These are phyloP conservation scores for Arthrobotrys sinensis DNA, from an alignment of 2,329 filamentous ascomycete species.

Conservation along the genomic window DNA sequence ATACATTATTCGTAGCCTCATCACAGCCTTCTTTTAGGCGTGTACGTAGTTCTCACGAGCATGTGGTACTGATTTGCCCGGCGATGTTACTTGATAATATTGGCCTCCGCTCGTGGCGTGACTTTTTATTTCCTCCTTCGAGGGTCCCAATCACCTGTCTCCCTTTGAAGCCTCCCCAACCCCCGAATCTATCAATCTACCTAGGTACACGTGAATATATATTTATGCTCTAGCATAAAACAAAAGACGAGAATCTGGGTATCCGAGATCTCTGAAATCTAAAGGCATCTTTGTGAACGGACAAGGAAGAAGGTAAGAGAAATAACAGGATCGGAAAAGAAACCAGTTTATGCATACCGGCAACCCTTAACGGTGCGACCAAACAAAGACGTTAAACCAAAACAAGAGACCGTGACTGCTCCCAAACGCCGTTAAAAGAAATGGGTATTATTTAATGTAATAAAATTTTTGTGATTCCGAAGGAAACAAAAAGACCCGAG, in stretches of 20 bases:
- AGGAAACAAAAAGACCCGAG: constrained; percentile 14
- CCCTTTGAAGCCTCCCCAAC: neutral
- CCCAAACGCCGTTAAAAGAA: constrained; percentile 44
- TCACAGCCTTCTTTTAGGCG: neutral
- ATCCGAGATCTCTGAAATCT: constrained; percentile 46
- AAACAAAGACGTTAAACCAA: constrained; percentile 8
- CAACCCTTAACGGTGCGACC: constrained; percentile 14
- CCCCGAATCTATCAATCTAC: constrained; percentile 28
- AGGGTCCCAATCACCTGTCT: neutral
- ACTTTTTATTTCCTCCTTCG: constrained; percentile 15
- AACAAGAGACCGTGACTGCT: constrained; percentile 16
- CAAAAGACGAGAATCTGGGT: constrained; percentile 16
- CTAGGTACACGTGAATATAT: constrained; percentile 40
- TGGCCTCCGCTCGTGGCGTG: constrained; percentile 23
- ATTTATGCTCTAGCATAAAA: constrained; percentile 11
- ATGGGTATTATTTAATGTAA: constrained; percentile 50
- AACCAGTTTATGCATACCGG: constrained; percentile 31
- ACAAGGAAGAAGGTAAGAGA: constrained; percentile 17
- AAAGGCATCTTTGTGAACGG: constrained; percentile 1
- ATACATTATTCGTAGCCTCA: neutral
- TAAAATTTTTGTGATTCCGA: constrained; percentile 25
- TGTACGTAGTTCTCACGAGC: constrained; percentile 8
- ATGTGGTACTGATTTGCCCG: constrained; percentile 9
- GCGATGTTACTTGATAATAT: constrained; percentile 10
- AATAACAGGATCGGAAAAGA: constrained; percentile 9